These are phyloP conservation scores for Aspergillus arachidicola DNA, from an alignment of 2,329 filamentous ascomycete genomes.

Conservation along the genomic window DNA sequence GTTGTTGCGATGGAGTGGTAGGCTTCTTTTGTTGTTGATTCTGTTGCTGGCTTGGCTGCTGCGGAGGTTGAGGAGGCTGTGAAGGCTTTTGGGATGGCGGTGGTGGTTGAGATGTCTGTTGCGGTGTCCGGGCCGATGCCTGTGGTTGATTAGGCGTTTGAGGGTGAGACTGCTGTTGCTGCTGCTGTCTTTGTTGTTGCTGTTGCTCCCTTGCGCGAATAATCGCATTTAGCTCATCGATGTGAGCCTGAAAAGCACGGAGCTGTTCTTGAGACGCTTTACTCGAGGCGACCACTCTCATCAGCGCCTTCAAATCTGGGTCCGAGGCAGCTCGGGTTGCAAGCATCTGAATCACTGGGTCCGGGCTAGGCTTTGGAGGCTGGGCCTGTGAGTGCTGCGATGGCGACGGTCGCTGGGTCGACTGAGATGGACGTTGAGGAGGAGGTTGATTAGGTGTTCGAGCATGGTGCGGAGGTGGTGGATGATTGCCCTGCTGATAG, in stretches of 20 bases:
- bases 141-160: conserved; percentile 22
- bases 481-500: conserved; percentile 26
- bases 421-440: conserved; percentile 23
- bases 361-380: conserved; percentile 47
- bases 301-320: conserved; percentile 52
- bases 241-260: conserved; percentile 53
- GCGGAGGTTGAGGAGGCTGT: conserved; percentile 13
- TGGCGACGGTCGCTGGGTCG: conserved; percentile 31
- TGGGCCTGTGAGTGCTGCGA: conserved; percentile 34
- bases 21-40: conserved; percentile 6
- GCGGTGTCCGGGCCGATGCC: conserved; percentile 20
- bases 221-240: conserved; percentile 54
- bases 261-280: conserved; percentile 53
- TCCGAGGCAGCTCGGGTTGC: conserved; percentile 54
- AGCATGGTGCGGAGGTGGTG: conserved; percentile 22
- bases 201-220: conserved; percentile 49
- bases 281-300: conserved; percentile 54
- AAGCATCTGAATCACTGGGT: conserved; percentile 56
- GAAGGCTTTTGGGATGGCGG: conserved; percentile 12
- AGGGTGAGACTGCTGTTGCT: conserved; percentile 29
- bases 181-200: conserved; percentile 35
- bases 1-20: conserved; percentile 9
- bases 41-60: conserved; percentile 11
- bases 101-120: conserved; percentile 15
- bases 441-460: conserved; percentile 12